A percentile compares a stretch with the other conserved stretches of the same genome.
phyloP scores from a whole-genome alignment of 2,329 filamentous ascomycete species.

The Fusarium sarcochroum region DNA sequence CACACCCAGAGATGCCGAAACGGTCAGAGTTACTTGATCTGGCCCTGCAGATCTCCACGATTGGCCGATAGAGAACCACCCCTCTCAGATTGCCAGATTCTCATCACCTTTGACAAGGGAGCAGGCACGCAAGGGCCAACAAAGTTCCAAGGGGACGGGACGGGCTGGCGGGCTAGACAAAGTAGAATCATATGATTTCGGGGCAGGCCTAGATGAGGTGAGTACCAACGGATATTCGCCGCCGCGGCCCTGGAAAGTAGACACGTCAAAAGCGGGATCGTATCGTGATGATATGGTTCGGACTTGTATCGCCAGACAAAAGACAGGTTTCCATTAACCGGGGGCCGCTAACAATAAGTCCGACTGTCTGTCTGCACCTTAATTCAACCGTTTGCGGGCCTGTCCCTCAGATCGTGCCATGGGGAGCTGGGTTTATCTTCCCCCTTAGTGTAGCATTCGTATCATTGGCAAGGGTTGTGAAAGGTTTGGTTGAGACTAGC shows the following conservation, averaged over 20 bases:
- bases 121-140: conserved; percentile 19
- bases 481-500: conserved; percentile 29
- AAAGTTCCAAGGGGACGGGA: conserved; percentile 26
- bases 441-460: conserved; percentile 19
- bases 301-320: conserved; percentile 21
- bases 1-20: conserved; percentile 2
- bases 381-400: conserved; percentile 26
- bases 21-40: conserved; percentile 33
- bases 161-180: not conserved
- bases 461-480: conserved; percentile 18
- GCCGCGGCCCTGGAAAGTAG: conserved; percentile 10
- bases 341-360: too few species aligned
- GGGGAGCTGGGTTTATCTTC: conserved; percentile 17
- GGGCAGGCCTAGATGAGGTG: conserved; percentile 16
- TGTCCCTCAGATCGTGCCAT: conserved; percentile 35
- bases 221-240: conserved; percentile 34
- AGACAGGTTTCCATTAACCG: too few species aligned
- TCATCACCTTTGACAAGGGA: conserved; percentile 24
- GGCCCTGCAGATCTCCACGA: conserved; percentile 38
- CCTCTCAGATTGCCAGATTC: conserved; percentile 32
- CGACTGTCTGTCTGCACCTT: too few species aligned
- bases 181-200: conserved; percentile 39
- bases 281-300: conserved; percentile 17
- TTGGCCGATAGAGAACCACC: conserved; percentile 27
- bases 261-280: conserved; percentile 16